Base-by-base conservation (phyloP, 2,329 filamentous ascomycete genomes). In the Ceratocystis colombiana region DNA sequence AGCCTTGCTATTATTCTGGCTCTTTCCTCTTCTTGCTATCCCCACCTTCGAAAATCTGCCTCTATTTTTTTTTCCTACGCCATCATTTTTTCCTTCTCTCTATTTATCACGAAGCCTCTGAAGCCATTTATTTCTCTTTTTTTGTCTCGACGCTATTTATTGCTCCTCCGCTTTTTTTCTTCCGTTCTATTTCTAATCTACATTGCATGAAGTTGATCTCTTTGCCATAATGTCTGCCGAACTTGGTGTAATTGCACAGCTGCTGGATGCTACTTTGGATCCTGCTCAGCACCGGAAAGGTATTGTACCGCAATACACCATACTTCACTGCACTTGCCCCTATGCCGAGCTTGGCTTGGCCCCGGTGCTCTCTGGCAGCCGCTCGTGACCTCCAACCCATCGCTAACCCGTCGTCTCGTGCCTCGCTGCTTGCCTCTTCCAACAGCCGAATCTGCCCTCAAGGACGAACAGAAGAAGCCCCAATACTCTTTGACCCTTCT, bases 251-350 rank as follows among this genome's bases (percentile, higher is more conserved):
- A 79, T 96, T 75, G 88, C 90, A 70, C 85, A 90, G 81, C 83
- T 97, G 76, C 86, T 99, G 70, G 84, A 95, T 77, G 90, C 90
- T 72, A 97, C 91, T 72, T 83, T 97, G 72, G 90, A 96, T 77
- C 90, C 90, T 20, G 80, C 83, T 70, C 86, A 93, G 76, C 90
- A 93, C 76, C 92, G 90, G 76, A 88, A 95, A 87, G 93, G 93
- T 93, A 63, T 45, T 8, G 8, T 22, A 15, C 10, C 12, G 41
- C 48, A 12, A 53, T 53, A 20, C 17, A 20, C 20, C n/a, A 79
- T 70, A 79, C 74, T 69, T 64, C 46, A 37, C 45, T n/a, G 46
- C n/a, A n/a, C 20, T 25, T 44, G 28, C 20, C 3, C 37, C 37
- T 41, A 15, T 25, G 12, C 41, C 20, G 48, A 22, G 46, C 17